Base-by-base conservation (phyloP, 805 yeast species). In the Candida krabiensis region DNA sequence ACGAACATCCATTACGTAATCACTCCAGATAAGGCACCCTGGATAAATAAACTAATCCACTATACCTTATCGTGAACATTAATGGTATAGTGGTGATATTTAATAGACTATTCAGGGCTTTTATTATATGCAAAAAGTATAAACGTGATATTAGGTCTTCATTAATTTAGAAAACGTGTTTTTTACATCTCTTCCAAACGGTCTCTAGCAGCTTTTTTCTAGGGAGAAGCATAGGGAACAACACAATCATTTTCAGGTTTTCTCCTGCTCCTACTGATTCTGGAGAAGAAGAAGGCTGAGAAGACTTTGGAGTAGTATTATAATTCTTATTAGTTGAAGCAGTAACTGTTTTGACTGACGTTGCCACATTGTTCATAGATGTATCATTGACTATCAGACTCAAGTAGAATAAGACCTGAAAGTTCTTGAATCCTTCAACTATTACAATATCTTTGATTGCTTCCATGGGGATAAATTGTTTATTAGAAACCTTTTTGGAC, bases 361-460 rank as follows among this genome's bases (percentile, higher is more conserved):
- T 7, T 11, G 9, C 7, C 24, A 8, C 24, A 11, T 8, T 11
- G 24, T 11, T 21, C 9, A 11, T 8, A 8, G 24, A 21, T 47
- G 51, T 25, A 11, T 65, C 68, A 36, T 70, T 70, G 13, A 80
- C 72, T 24, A 84, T 63, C 4, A 84, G 64, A 28, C 82, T 77
- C 56, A 86, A 61, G 52, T 84, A 81, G 55, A 71, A 81, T 2
- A 81, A 66, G 8, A 84, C 87, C 44, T 80, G 80, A 44, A 79
- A 74, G 5, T 83, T 83, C 38, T 69, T 69, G 55, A 86, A 85
- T 0, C 86, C 90, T 58, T 86, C 95, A 54, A 84, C 84, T 18
- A 86, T 79, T 0, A 83, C 75, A 9, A 86, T 58, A 56, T 85
- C 91, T 4, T 75, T 70, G 35, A 86, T 70, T 30, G 67, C 66